Base-by-base conservation (phyloP, 202 grass and related monocot genomes). In the Elaeis oleifera region DNA sequence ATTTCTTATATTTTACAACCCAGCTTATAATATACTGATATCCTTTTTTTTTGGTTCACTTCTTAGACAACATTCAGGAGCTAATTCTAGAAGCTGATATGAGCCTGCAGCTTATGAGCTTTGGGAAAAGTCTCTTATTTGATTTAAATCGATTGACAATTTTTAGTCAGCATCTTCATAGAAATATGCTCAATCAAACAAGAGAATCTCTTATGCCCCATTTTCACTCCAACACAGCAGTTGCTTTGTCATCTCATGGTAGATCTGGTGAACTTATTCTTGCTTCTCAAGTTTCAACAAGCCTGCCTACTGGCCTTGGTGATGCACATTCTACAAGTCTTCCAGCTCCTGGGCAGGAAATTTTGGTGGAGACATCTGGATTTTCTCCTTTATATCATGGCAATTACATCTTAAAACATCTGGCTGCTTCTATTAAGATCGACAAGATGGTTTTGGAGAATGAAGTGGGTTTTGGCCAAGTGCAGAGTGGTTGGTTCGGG, bases 401-500 rank as follows among this genome's bases (percentile, higher is more conserved):
- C 53, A 78, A 59, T 75, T 81, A 82, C 58, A 80, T 94, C 56
- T 69, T 88, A 39, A 88, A 76, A 64, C 71, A 94, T 79, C 72
- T 88, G 49, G 69, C 44, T 55, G 58, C 69, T 79, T 84, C 23
- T 68, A 74, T 84, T 70, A 74, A 85, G 51, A 72, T 72, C 22
- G 72, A 94, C 78, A 94, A 70, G 72, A 84, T 81, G 67, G 50
- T 57, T 17, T 54, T 76, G 56, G 61, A 71, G 68, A 71, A 60
- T 53, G 72, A 74, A 63, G 52, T 68, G 50, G 65, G 25, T 49
- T 55, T 72, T 58, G 53, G 62, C 27, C 70, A 66, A 67, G 61
- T 76, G 55, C 73, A 51, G 65, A 83, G 81, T 71, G 60, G 80
- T 82, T 94, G 84, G 84, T 70, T 68, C 61, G 89, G 89, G 71